Base-by-base conservation (phyloP, 2,329 filamentous ascomycete species). In the Neoarthrinium moseri region DNA sequence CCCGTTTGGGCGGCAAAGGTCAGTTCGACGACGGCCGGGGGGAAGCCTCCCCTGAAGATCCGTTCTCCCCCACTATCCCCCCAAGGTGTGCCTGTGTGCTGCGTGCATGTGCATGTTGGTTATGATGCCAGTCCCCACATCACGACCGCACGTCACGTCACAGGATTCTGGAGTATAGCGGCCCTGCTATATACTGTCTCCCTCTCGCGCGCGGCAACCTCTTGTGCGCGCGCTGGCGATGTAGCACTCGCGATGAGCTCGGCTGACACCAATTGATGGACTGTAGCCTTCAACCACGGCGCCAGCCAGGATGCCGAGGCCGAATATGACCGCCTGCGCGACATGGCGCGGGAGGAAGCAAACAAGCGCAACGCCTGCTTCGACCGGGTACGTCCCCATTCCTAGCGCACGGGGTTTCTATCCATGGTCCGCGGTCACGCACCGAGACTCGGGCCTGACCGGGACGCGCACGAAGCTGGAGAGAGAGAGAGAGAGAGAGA, bases 301-400 rank as follows among this genome's bases (percentile, higher is more conserved):
- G 75, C 84, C 55, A 81, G 80, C 61, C 72, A 73, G 56, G 78
- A 84, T 48, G 75, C 82, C 45, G 91, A 97, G 73, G 82, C 78
- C 56, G 91, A 97, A 71, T 97, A 97, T 69, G 91, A 97, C 65
- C 87, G 89, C 44, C 80, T 97, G 35, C 89, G 94, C 60, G 84
- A 86, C 56, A 78, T 91, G 15, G 94, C 92, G 15, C 84, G 89
- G 52, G 77, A 83, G 58, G 91, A 96, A 74, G 89, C 87, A 48
- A 73, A 77, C 42, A 89, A 94, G 72, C 87, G 89, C 56, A 81
- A 81, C 52, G 77, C 80, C 43, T 95, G 88, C 71, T 91, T 91
- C 61, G 81, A 89, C 52, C 75, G 77, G 60, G 86, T 89, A 72
- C 45, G 73, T 6, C 24, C 13, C 48, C 26, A 17, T 33, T 37